Base-by-base conservation (phyloP, 305 asterid genomes). In the Petunia hybrid region DNA sequence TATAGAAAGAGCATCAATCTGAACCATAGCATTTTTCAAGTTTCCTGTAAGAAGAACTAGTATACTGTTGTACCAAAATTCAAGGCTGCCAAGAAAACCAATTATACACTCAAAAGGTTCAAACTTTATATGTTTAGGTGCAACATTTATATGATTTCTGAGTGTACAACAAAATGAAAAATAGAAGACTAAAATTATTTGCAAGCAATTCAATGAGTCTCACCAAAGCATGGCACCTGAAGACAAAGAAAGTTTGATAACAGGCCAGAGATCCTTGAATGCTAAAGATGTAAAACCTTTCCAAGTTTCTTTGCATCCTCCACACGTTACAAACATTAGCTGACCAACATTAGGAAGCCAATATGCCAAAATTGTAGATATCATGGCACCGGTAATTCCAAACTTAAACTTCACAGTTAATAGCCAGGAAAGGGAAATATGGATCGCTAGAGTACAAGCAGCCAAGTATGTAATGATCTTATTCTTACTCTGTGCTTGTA, bases 401-500 rank as follows among this genome's bases (percentile, higher is more conserved):
- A 64, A 86, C 9, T 80, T 53, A 36, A 74, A 86, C 87, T 89
- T 86, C 43, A 89, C 77, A 0, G 91, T 87, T 40, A 91, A 71
- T 51, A 91, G 88, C 95, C 93, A 91, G 1, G 90, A 91, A 2
- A 89, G 85, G 59, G 83, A 60, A 56, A 88, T 6, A 64, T 89
- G 92, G 76, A 90, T 86, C 0, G 89, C 43, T 8, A 91, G 10
- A 0, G 92, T 86, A 63, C 81, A 62, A 0, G 87, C 92, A 1
- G 93, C 93, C 82, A 91, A 82, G 74, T 90, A 90, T 6, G 92
- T 73, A n/a, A 91, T 90, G 74, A 91, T 80, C 87, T 80, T 83
- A 86, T 90, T 91, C 85, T 91, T 91, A 87, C 95, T 90, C 84
- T 91, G 93, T 22, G 93, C 88, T 81, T 90, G 95, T 5, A 92